Evolutionary conservation across 2,329 filamentous ascomycete species (phyloP), one percentile per base, ranked within the genome.

Genomic region (Verticillium nubilum): DNA sequence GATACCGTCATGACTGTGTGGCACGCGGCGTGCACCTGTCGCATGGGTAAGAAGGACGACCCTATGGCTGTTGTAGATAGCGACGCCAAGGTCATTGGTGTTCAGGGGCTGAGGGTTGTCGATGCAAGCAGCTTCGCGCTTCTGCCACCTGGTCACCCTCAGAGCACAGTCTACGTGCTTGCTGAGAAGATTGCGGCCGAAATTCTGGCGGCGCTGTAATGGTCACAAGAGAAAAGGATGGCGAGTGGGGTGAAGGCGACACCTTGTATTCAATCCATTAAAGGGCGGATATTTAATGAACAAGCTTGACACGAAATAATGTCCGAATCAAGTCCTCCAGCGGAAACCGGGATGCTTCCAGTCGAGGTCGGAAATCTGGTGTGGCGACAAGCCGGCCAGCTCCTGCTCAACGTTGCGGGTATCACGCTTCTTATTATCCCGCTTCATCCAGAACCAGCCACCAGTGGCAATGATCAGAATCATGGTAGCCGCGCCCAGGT

Each of bases 301-400:
- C 19, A 47, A 47, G 19, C n/a, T 10, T 23, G 7, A n/a, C 12
- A 23, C n/a, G 7, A 23, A 23, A n/a, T 23, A 5, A 12, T 23
- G 42, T 25, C 19, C 42, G 19, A 31, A 4, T 58, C 52, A 68
- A n/a, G 67, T 64, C 52, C 61, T 60, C 88, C 87, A 90, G 64
- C 84, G 80, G 68, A 89, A 89, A 2, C 74, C 81, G 5, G 88
- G 87, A 70, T 91, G 87, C 65, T 78, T 82, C 85, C 86, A 90
- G 67, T 90, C 87, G 62, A 90, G 67, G 65, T 86, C 82, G 63
- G 84, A 77, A 17, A 88, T 73, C 66, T 85, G 74, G 66, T 78
- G 70, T 63, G 76, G 70, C n/a, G 73, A 76, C 68, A 87, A 64
- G 0, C 86, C 86, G 0, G 78, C 78, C 65, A 90, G 67, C 64